phyloP scores from a whole-genome alignment of 331 rosid species.

The Saraca asoca region DNA sequence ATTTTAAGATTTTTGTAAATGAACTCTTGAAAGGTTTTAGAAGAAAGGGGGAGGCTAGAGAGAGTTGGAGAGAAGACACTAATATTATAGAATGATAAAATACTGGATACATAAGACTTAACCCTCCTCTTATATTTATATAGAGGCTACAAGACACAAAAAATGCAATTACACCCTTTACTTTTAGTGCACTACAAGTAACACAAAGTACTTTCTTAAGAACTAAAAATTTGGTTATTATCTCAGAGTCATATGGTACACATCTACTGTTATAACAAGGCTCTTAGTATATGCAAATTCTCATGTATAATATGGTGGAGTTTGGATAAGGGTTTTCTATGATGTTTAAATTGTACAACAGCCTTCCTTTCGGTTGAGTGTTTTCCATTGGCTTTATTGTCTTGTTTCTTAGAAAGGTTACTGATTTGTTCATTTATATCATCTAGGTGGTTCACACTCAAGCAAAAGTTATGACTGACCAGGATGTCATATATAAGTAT shows the following conservation, averaged over 20 bases:
- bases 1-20: too few relatives aligned
- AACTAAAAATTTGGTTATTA: constrained; percentile 2
- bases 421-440: constrained; percentile 23
- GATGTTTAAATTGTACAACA: background rate
- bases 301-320: constrained; percentile 16
- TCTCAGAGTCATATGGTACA: constrained; percentile 13
- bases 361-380: constrained; percentile 1
- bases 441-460: constrained; percentile 93
- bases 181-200: background rate
- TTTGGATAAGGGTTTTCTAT: constrained; percentile 1
- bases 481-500: constrained; percentile 89
- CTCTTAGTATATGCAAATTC: constrained; percentile 18
- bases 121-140: too few relatives aligned
- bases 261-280: background rate
- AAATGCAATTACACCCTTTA: too few relatives aligned
- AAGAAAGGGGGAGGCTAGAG: too few relatives aligned
- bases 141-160: too few relatives aligned
- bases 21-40: too few relatives aligned
- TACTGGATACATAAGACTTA: too few relatives aligned
- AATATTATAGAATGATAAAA: too few relatives aligned
- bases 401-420: constrained; percentile 11
- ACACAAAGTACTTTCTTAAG: background rate
- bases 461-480: constrained; percentile 84
- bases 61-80: too few relatives aligned
- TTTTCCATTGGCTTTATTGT: constrained; percentile 25